phyloP scores from a whole-genome alignment of 148 eudicot species.

The Silene conica region DNA sequence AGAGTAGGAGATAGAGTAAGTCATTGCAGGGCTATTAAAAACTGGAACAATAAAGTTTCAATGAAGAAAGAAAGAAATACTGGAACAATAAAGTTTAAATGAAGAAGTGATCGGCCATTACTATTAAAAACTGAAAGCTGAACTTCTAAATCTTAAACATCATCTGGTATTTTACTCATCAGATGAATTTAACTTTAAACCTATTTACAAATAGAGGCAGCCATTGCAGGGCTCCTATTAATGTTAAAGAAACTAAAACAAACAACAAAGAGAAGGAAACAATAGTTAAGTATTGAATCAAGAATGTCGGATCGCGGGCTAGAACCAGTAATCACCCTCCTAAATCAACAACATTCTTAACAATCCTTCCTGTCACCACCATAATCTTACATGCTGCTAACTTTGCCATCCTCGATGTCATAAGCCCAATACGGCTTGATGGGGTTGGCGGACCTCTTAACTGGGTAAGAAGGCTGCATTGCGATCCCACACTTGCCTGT shows the following conservation, averaged over 20 bases:
- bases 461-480: constrained; percentile 80
- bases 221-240: constrained; percentile 18
- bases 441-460: constrained; percentile 33
- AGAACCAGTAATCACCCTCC: not conserved
- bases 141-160: constrained; percentile 18
- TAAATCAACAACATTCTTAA: not conserved
- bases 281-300: constrained; percentile 9
- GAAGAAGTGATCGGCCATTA: constrained; percentile 23
- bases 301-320: not conserved
- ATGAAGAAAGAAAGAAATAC: too few relatives aligned
- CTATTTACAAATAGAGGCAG: constrained; percentile 31
- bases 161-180: constrained; percentile 12
- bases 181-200: constrained; percentile 15
- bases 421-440: constrained; percentile 26
- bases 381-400: constrained; percentile 34
- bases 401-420: constrained; percentile 22
- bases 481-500: constrained; percentile 88
- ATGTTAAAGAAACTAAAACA: constrained; percentile 1
- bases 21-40: too few relatives aligned
- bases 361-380: not conserved
- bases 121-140: constrained; percentile 16
- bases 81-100: not conserved
- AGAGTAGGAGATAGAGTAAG: too few relatives aligned
- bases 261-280: not conserved
- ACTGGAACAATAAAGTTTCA: too few relatives aligned